phyloP scores from a whole-genome alignment of 78 protist species.

The Pigoraptor vietnamica region DNA sequence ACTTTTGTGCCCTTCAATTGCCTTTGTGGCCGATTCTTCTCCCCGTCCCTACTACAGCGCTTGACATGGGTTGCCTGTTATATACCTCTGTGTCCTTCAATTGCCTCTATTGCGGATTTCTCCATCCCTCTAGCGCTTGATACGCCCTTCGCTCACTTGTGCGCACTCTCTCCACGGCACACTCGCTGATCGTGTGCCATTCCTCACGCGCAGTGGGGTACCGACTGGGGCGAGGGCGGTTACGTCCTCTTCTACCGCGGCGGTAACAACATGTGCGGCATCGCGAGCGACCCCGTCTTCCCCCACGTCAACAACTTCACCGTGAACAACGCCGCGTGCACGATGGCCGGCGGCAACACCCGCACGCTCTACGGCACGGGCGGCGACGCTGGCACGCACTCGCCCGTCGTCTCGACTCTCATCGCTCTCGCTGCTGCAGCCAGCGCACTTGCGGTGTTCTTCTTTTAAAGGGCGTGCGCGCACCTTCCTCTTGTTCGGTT shows the following conservation, averaged over 20 bases:
- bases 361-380: neutral
- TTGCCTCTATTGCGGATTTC: too few species aligned
- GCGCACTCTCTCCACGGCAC: neutral
- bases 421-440: neutral
- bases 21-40: too few species aligned
- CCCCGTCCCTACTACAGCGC: too few species aligned
- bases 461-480: too few species aligned
- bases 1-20: neutral
- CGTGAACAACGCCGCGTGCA: neutral
- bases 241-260: neutral
- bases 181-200: neutral
- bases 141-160: neutral
- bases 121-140: too few species aligned
- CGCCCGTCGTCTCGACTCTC: neutral
- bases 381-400: neutral
- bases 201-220: slow-evolving; percentile 1
- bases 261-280: slow-evolving; percentile 20
- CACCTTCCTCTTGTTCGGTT: too few species aligned
- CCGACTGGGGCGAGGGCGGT: slow-evolving; percentile 29
- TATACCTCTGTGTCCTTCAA: too few species aligned
- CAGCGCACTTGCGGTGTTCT: too few species aligned
- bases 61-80: too few species aligned
- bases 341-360: neutral
- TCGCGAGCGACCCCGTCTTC: neutral
- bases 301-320: neutral